Conservation (phyloP, 495 filamentous ascomycete genomes). For the Daldinia bambusicola region DNA sequence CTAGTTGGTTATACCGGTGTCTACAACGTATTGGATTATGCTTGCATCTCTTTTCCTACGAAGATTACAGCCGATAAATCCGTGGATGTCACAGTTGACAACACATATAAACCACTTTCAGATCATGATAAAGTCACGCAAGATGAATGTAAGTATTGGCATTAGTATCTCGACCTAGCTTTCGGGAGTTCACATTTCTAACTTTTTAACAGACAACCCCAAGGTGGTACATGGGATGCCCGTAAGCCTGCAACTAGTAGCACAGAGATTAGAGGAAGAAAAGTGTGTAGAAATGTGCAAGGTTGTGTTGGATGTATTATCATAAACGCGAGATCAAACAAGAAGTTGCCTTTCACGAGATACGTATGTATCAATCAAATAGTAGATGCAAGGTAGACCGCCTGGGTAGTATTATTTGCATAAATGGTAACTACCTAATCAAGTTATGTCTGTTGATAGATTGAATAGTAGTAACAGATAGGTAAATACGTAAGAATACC, state of each 20-base stretch:
- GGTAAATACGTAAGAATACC: constrained; percentile 26
- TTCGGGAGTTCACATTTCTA: background rate
- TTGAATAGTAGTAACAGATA: constrained; percentile 12
- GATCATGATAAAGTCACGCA: constrained; percentile 77
- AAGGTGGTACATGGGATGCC: constrained; percentile 79
- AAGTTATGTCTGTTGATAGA: constrained; percentile 5
- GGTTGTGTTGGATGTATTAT: constrained; percentile 66
- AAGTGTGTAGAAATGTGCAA: constrained; percentile 83
- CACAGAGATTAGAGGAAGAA: constrained; percentile 82
- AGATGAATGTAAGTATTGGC: constrained; percentile 63
- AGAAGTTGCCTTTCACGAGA: background rate
- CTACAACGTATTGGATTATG: constrained; percentile 62
- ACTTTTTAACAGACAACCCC: constrained; percentile 63
- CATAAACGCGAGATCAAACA: constrained; percentile 15
- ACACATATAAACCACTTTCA: constrained; percentile 67
- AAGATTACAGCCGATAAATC: constrained; percentile 75
- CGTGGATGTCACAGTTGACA: constrained; percentile 67
- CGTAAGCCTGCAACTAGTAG: constrained; percentile 82
- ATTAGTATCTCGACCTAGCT: background rate
- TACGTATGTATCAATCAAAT: too few species aligned
- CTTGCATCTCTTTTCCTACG: constrained; percentile 58
- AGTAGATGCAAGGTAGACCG: background rate
- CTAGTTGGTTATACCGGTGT: constrained; percentile 82
- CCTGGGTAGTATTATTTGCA: background rate
- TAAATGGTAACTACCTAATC: background rate